Evolutionary conservation across 2,329 filamentous ascomycete genomes (phyloP), one percentile per base, ranked within the genome.

Genomic region (Macrophomina phaseolina): DNA sequence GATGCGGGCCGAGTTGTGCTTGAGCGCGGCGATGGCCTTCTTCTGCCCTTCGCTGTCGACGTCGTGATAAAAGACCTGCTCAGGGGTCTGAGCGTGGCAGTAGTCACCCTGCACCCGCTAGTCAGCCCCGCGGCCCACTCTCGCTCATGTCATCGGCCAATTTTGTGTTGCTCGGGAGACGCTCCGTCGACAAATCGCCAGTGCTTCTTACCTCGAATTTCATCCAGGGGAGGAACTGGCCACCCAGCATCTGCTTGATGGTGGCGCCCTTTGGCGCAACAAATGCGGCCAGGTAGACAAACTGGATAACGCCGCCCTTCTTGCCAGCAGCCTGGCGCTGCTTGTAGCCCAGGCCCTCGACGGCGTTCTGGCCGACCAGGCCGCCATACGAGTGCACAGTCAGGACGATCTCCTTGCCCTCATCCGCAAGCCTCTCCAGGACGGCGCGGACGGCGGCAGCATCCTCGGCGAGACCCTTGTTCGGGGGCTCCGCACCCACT

Each of bases 321-420:
- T 78, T 75, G 0, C 79, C 79, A 14, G 71, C 66, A 18, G 69
- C 68, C 53, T 73, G 69, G 30, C 80, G 71, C 52, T 79, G 75
- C 40, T 69, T 68, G 58, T 79, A 77, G 5, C 73, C 70, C 6
- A 80, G 68, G 0, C 78, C 80, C 12, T 74, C 73, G 0, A 77
- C 69, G 4, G 64, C 55, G 28, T 61, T 66, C 45, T 56, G 52
- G 53, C 64, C 64, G 8, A 66, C 64, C 42, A 60, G 55, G 4
- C 71, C 81, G 71, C 68, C 77, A 71, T 71, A 81, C 67, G 77
- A 82, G 74, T 75, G 78, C 69, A 68, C 77, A 60, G 71, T 72
- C 67, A 72, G 68, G 53, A 69, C 75, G 67, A 75, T 75, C 68
- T 80, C 60, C 64, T 77, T 76, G 16, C 73, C 78, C 53, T 75